Evolutionary conservation across 202 grass and related monocot species (phyloP), one percentile per base, ranked within the genome.

Genomic region (Saccharum hybrid): DNA sequence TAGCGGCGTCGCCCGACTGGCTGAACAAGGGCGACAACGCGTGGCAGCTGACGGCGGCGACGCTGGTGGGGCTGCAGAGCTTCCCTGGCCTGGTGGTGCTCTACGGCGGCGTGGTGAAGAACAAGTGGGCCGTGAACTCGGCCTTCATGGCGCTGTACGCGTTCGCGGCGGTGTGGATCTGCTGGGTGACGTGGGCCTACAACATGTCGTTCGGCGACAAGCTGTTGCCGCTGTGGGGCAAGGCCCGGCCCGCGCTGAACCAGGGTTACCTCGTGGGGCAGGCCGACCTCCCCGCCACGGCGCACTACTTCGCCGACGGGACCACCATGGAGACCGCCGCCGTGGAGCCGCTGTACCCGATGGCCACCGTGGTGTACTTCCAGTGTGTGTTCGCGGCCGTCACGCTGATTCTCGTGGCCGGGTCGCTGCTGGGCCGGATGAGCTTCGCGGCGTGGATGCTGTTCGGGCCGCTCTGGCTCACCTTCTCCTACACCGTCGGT

Each of bases 111-210:
- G 66, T 93, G 38, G 91, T 93, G 59, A 93, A 93, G 88, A 93
- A 90, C 82, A 93, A 93, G 75, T 93, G 91, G 91, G 91, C 91
- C 3, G 82, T 93, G 0, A 93, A 90, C 85, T 90, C 88, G 11
- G 88, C 91, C 4, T 93, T 90, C 88, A 93, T 93, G 91, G 91
- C 83, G 75, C 71, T 93, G 19, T 93, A 93, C 82, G 91, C 91
- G 64, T 90, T 33, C 31, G 3, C 31, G 31, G 31, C 31, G 31
- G 1, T 33, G 31, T 33, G 31, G 31, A 33, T 33, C 31, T 33
- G 31, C 31, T 33, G 31, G 31, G 31, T 33, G 31, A 33, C 31
- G 31, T 33, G 31, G 31, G 31, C 31, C 31, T 33, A 33, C 31
- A 33, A 33, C 31, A 33, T 33, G 31, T 33, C 3, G 31, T 33